Evolutionary conservation across 2,329 filamentous ascomycete genomes (phyloP).

Genomic region (Neofusicoccum umdonicola): DNA sequence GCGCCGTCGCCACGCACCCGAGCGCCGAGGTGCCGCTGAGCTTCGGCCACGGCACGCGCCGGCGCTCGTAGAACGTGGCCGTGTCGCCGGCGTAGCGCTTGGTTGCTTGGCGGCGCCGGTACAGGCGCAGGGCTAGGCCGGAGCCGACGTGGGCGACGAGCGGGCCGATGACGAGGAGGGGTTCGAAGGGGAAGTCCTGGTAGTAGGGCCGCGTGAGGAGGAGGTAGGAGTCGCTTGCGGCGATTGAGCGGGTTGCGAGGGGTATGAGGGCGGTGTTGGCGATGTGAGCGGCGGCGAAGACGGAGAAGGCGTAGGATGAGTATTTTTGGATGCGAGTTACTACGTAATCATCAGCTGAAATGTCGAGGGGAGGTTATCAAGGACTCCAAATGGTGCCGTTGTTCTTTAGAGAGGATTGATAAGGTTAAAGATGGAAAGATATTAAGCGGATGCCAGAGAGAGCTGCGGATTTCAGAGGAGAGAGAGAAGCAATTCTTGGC

Average conservation of each 20-base stretch:
- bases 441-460: too few species aligned
- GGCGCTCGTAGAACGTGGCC: conserved; percentile 50
- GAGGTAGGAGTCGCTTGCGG: conserved; percentile 76
- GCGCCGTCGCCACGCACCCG: conserved; percentile 67
- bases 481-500: too few species aligned
- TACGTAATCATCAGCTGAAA: conserved; percentile 31
- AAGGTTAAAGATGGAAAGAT: too few species aligned
- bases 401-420: too few species aligned
- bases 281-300: conserved; percentile 43
- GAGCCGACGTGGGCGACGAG: conserved; percentile 73
- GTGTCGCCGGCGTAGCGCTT: conserved; percentile 69
- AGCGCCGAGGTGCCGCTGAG: conserved; percentile 68
- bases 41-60: conserved; percentile 62
- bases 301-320: conserved; percentile 65
- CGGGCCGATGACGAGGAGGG: conserved; percentile 73
- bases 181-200: conserved; percentile 74
- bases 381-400: too few species aligned
- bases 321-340: conserved; percentile 80
- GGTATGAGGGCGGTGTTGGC: conserved; percentile 46
- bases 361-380: too few species aligned
- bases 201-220: conserved; percentile 91
- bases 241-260: conserved; percentile 48
- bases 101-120: conserved; percentile 70
- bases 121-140: conserved; percentile 72
- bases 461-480: too few species aligned